phyloP scores from a whole-genome alignment of 2,329 filamentous ascomycete genomes.

The Cytospora chrysosperma region DNA sequence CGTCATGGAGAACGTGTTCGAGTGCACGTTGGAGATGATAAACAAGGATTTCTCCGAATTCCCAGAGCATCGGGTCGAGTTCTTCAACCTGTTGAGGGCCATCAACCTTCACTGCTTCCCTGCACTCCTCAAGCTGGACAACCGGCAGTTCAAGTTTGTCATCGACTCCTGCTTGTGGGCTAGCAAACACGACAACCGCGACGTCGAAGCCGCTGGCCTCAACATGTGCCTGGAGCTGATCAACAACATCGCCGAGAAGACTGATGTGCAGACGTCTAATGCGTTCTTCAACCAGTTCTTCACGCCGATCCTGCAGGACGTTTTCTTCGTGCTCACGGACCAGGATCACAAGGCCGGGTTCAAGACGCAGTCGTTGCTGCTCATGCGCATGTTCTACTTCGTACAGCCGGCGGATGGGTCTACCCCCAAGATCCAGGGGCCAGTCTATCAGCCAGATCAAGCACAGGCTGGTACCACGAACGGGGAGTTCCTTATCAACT shows the following conservation, averaged over 20 bases:
- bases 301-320: constrained; percentile 90
- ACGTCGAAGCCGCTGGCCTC: constrained; percentile 92
- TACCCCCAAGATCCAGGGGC: constrained; percentile 84
- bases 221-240: constrained; percentile 98
- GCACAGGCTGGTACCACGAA: constrained; percentile 82
- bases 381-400: constrained; percentile 95
- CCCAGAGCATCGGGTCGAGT: constrained; percentile 97
- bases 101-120: constrained; percentile 99
- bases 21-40: constrained; percentile 99
- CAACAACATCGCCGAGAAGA: constrained; percentile 93
- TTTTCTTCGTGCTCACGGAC: constrained; percentile 97
- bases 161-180: constrained; percentile 99
- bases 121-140: constrained; percentile 87
- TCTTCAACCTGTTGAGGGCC: constrained; percentile 93
- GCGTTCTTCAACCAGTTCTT: constrained; percentile 99
- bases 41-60: constrained; percentile 99
- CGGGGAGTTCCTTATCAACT: constrained; percentile 85
- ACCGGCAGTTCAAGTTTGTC: constrained; percentile 97
- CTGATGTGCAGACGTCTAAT: constrained; percentile 80
- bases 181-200: constrained; percentile 99
- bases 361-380: constrained; percentile 92
- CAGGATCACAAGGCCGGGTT: constrained; percentile 98
- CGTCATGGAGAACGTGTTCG: constrained; percentile 98
- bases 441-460: constrained; percentile 84
- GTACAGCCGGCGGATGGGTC: constrained; percentile 69